Base-by-base conservation (phyloP, 225 moss, liverwort and hornwort species). In the Straminergon stramineum region DNA sequence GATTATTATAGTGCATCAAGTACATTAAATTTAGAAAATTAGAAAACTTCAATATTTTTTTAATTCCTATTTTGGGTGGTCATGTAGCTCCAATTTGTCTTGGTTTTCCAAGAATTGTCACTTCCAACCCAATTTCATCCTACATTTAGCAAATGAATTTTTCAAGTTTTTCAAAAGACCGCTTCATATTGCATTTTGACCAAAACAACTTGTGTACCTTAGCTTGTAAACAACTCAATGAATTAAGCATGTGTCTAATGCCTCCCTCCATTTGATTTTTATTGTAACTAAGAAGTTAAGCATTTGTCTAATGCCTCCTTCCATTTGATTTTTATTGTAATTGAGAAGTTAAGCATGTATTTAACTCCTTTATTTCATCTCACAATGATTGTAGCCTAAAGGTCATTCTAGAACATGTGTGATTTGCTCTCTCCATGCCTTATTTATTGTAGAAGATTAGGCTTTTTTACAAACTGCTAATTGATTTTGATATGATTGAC, bases 401-500 rank as follows among this genome's bases (percentile, higher is more conserved):
- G 22, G 10, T 6, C 4, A 69, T 11, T 37, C 4, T n/a, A 3
- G 5, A 6, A 68, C 21, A n/a, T 68, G 2, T 12, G 3, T n/a
- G 2, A 68, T n/a, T 22, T 2, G 2, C 21, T 68, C 4, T 68
- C 13, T 69, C 23, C 22, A 69, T 13, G 39, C 10, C 13, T 23
- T 69, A 39, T 69, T n/a, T 12, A 11, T 22, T 69, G 13, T 23
- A n/a, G 1, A 39, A 2, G 22, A 69, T 23, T 13, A n/a, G 13
- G 2, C 13, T 39, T n/a, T 0, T 5, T 0, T 39, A 69, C 7
- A 1, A 9, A n/a, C 22, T 4, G 1, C 5, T 67, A 23, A 69
- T 69, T 39, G 2, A 13, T n/a, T 13, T 23, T 22, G 10, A 67
- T 10, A 22, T 18, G 7, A 20, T 13, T 39, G 23, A n/a, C 3